Percentiles rank a stretch among this genome's conserved stretches.
Evolutionary conservation across 2,329 filamentous ascomycete species (phyloP).

Genomic region (Cadophora sp.): DNA sequence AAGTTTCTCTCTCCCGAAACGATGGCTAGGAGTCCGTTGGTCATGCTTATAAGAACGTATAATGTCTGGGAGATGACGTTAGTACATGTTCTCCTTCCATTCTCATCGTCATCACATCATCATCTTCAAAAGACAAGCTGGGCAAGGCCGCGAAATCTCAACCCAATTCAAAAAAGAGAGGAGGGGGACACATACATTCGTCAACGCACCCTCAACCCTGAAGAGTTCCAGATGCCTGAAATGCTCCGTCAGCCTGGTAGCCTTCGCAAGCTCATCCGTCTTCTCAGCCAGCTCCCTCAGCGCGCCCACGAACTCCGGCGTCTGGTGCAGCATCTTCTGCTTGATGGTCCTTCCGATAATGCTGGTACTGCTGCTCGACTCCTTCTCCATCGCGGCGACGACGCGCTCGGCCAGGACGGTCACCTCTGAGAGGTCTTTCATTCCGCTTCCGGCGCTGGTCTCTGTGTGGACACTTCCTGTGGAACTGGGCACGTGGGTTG

Average conservation of each 20-base stretch:
- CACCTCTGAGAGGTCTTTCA: neutral
- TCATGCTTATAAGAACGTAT: neutral
- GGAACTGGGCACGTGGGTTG: neutral
- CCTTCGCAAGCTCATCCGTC: neutral
- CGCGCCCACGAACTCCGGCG: neutral
- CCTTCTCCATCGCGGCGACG: neutral
- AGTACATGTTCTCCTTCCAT: neutral
- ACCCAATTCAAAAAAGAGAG: neutral
- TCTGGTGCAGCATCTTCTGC: conserved; percentile 5
- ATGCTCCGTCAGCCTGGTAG: neutral
- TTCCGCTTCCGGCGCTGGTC: neutral
- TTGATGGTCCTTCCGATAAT: neutral
- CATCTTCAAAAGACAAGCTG: too few relatives aligned
- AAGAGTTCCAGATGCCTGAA: neutral
- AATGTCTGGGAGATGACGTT: neutral
- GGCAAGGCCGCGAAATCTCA: too few relatives aligned
- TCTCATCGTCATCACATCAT: neutral
- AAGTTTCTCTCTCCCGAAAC: neutral
- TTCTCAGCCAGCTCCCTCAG: conserved; percentile 9
- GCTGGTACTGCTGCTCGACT: neutral
- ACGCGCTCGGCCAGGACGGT: neutral
- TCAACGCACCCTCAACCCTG: neutral
- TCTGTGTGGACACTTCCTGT: neutral
- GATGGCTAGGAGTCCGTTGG: neutral
- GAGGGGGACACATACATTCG: neutral